Evolutionary conservation across 2,329 filamentous ascomycete genomes (phyloP), one percentile per base, ranked within the genome.

Genomic region (Talaromyces sp.): DNA sequence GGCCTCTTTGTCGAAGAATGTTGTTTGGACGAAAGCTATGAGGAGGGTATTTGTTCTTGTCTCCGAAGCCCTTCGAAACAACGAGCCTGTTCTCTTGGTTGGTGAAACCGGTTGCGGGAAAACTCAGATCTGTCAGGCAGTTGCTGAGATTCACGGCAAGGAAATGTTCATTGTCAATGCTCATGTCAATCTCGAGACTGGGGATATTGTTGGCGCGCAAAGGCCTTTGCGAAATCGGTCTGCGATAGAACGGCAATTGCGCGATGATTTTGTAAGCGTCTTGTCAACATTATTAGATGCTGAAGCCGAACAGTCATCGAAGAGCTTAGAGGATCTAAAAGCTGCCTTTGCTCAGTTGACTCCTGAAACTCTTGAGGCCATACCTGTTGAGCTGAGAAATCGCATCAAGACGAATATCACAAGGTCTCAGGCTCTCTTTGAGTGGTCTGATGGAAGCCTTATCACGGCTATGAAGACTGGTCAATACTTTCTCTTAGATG

Each of bases 61-160:
- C n/a, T 85, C 88, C 5, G 83, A 89, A 65, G 94, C 94, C 1
- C 78, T 99, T 60, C 83, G 84, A 25, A 94, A 97, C 69, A 91
- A 95, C 61, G 94, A 99, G 71, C 94, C 94, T 0, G 90, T 99
- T 2, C 80, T 99, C 19, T 80, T 99, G 5, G 91, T 99, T 11
- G 94, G 94, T 61, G 95, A 99, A 71, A 99, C 94, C 17, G 94
- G 94, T 5, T 97, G 93, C 68, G 94, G 95, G 61, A 99, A 99
- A 77, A 99, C 94, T 0, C 97, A 93, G 2, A 89, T 99, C 6
- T 95, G 91, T 64, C 94, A 99, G 71, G 82, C 96, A 69, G 81
- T 97, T 55, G 91, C 94, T 2, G 88, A 96, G 67, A 88, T 89
- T 3, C 81, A 90, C 62, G 78, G 80, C 15, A 91, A 88, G 66